phyloP scores from a whole-genome alignment of 2,329 filamentous ascomycete species.

The Cordyceps sp. region DNA sequence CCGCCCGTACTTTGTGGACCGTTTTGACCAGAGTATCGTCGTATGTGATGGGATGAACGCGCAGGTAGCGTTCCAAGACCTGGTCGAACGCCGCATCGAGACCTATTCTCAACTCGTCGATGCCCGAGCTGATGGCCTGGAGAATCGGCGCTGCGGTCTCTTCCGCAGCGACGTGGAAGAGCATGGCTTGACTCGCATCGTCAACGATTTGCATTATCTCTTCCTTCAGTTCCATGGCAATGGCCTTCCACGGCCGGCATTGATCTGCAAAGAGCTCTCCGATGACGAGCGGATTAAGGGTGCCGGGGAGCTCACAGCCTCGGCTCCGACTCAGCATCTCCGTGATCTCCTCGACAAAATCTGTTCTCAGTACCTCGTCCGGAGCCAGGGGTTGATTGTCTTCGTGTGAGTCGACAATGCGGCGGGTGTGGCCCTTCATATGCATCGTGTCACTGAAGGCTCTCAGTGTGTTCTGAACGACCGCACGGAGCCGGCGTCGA shows the following conservation, averaged over 20 bases:
- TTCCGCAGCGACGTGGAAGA: conserved; percentile 5
- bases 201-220: conserved; percentile 3
- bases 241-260: conserved; percentile 31
- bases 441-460: conserved; percentile 28
- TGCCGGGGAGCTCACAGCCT: conserved; percentile 40
- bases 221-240: conserved; percentile 14
- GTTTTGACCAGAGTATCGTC: conserved; percentile 27
- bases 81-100: conserved; percentile 24
- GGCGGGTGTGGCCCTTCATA: conserved; percentile 20
- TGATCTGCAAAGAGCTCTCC: conserved; percentile 43
- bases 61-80: conserved; percentile 25
- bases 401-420: conserved; percentile 9
- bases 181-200: conserved; percentile 2
- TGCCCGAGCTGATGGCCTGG: conserved; percentile 5
- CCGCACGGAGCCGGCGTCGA: conserved; percentile 31
- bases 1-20: conserved; percentile 13
- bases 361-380: conserved; percentile 1
- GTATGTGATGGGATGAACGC: conserved; percentile 34
- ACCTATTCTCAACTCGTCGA: conserved; percentile 6
- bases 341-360: conserved; percentile 8
- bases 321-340: conserved; percentile 7
- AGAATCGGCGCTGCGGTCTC: conserved; percentile 5
- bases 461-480: conserved; percentile 25
- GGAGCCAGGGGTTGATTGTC: background rate
- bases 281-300: conserved; percentile 42